Percentiles rank a stretch among this genome's conserved stretches.
These are phyloP conservation scores for Silene latifolia DNA, from an alignment of 148 eudicot species.

Conservation along the genomic window DNA sequence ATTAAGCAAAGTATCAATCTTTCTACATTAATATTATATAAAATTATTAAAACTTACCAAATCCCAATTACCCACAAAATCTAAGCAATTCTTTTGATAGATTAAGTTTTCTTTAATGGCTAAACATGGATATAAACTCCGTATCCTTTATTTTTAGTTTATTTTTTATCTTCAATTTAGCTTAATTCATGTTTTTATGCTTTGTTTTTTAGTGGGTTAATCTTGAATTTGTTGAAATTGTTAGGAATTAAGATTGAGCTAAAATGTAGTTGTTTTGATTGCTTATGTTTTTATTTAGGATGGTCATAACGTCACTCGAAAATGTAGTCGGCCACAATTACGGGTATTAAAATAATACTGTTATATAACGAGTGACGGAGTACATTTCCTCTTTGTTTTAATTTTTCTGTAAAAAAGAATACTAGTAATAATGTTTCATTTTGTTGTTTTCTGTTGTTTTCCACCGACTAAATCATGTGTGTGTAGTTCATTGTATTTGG, in stretches of 20 bases:
- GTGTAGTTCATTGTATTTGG: neutral
- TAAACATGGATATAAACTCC: conserved; percentile 81
- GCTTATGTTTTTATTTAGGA: too few relatives aligned
- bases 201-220: neutral
- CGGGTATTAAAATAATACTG: too few relatives aligned
- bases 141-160: conserved; percentile 60
- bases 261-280: neutral
- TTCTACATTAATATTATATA: neutral
- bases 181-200: neutral
- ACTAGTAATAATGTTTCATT: neutral
- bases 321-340: too few relatives aligned
- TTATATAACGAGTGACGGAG: too few relatives aligned
- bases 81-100: neutral
- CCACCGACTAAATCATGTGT: conserved; percentile 25
- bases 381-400: neutral
- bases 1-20: conserved; percentile 13
- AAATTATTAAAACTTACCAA: too few relatives aligned
- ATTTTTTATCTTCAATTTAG: neutral
- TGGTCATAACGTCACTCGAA: too few relatives aligned
- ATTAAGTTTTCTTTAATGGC: conserved; percentile 43
- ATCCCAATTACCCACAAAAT: neutral
- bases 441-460: conserved; percentile 12
- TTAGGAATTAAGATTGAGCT: neutral
- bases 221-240: conserved; percentile 9
- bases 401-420: neutral